These are phyloP conservation scores for Pittosporum tobira DNA, from an alignment of 129 eudicot species.

Conservation along the genomic window DNA sequence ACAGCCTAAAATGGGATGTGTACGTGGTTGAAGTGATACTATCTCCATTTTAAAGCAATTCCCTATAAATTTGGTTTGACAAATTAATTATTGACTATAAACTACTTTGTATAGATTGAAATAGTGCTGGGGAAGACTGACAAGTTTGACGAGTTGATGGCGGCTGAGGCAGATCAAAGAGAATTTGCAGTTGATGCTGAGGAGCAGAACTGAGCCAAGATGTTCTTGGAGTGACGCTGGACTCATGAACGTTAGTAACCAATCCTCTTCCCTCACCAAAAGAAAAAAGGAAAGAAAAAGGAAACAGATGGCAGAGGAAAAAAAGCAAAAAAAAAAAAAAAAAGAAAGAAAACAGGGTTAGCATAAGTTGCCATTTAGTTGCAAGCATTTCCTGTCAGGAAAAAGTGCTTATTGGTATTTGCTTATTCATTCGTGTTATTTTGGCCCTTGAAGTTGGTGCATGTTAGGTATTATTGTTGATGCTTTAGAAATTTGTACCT, in stretches of 20 bases:
- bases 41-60: too few relatives aligned
- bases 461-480: not conserved
- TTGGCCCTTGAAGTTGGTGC: not conserved
- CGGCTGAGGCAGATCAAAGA: conserved; percentile 37
- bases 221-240: not conserved
- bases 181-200: conserved; percentile 19
- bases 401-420: not conserved
- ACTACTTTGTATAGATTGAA: conserved; percentile 30
- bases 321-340: not conserved
- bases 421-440: not conserved
- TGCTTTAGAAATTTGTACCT: conserved; percentile 3
- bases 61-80: too few relatives aligned
- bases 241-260: not conserved
- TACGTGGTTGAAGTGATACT: too few relatives aligned
- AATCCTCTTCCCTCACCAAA: not conserved
- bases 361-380: not conserved
- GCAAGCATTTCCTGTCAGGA: not conserved
- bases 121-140: conserved; percentile 37
- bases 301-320: too few relatives aligned
- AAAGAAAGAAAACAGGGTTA: not conserved
- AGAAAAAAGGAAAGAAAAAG: not conserved
- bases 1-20: too few relatives aligned
- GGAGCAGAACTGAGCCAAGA: conserved; percentile 5
- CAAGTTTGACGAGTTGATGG: conserved; percentile 38
- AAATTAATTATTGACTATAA: not conserved